Evolutionary conservation across 371 early-diverging fungal species (phyloP).

Genomic region (Mucor indicus): DNA sequence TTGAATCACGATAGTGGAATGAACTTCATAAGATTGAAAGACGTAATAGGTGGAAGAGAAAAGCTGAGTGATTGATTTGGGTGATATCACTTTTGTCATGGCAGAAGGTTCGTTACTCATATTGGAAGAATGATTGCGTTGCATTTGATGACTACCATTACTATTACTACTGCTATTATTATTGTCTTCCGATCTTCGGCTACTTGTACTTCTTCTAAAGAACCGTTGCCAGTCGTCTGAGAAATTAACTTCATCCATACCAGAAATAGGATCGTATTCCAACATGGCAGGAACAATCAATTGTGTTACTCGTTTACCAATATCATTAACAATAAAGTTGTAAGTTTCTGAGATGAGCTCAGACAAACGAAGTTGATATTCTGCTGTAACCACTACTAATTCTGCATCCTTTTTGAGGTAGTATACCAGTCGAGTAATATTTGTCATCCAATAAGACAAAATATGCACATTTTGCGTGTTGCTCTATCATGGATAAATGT

Average conservation of each 20-base stretch:
- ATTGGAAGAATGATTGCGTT: neutral
- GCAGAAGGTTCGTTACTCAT: neutral
- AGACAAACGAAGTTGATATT: conserved; percentile 60
- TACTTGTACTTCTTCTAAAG: conserved; percentile 25
- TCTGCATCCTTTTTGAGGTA: conserved; percentile 80
- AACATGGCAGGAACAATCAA: conserved; percentile 40
- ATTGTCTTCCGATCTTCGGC: neutral
- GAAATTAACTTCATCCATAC: conserved; percentile 62
- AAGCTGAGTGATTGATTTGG: conserved; percentile 60
- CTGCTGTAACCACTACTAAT: conserved; percentile 58
- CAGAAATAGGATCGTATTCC: conserved; percentile 67
- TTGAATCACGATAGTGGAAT: conserved; percentile 64
- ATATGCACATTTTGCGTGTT: conserved; percentile 28
- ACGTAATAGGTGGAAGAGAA: conserved; percentile 59
- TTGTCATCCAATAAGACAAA: conserved; percentile 81
- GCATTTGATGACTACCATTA: neutral
- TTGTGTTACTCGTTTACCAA: neutral
- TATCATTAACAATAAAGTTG: neutral
- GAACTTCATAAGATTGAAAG: conserved; percentile 60
- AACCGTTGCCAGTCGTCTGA: conserved; percentile 59
- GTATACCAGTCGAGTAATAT: conserved; percentile 69
- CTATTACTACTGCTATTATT: too few species aligned
- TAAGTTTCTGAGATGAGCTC: conserved; percentile 55
- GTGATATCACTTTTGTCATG: conserved; percentile 12
- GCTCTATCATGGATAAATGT: too few species aligned